Evolutionary conservation across 495 filamentous ascomycete species (phyloP).

Genomic region (Thermochaetoides thermophila): DNA sequence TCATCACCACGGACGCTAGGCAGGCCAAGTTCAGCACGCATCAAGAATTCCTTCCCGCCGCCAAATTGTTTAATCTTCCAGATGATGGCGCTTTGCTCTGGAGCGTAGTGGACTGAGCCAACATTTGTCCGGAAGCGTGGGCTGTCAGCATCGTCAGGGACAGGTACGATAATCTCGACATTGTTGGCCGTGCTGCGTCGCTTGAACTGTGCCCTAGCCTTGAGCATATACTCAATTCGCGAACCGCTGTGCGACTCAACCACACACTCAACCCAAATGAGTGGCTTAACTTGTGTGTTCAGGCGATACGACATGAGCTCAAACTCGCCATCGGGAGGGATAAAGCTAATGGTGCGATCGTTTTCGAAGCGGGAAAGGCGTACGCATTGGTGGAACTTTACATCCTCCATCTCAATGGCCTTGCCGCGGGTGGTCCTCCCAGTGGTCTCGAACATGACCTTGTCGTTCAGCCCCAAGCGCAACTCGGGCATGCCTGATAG

Average conservation of each 20-base stretch:
- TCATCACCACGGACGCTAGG: conserved; percentile 94
- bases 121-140: conserved; percentile 97
- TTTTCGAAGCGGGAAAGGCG: conserved; percentile 93
- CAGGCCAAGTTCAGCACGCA: conserved; percentile 93
- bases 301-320: conserved; percentile 98
- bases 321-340: conserved; percentile 95
- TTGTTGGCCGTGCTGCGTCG: conserved; percentile 96
- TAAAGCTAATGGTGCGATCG: conserved; percentile 97
- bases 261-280: conserved; percentile 98
- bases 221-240: conserved; percentile 96
- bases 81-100: conserved; percentile 91
- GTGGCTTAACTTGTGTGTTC: conserved; percentile 95
- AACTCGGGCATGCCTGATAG: conserved; percentile 97
- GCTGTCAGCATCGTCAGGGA: conserved; percentile 93
- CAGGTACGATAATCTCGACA: conserved; percentile 92
- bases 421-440: conserved; percentile 90
- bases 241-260: conserved; percentile 91
- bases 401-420: conserved; percentile 99
- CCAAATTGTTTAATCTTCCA: conserved; percentile 99
- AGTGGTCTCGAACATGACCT: conserved; percentile 99
- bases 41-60: conserved; percentile 94
- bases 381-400: conserved; percentile 99
- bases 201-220: conserved; percentile 97
- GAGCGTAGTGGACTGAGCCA: conserved; percentile 94
- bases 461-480: conserved; percentile 91